Percentiles rank a stretch among this genome's conserved stretches.
These are phyloP conservation scores for Simplicillium aogashimaense DNA, from an alignment of 2,329 filamentous ascomycete genomes.

Conservation along the genomic window DNA sequence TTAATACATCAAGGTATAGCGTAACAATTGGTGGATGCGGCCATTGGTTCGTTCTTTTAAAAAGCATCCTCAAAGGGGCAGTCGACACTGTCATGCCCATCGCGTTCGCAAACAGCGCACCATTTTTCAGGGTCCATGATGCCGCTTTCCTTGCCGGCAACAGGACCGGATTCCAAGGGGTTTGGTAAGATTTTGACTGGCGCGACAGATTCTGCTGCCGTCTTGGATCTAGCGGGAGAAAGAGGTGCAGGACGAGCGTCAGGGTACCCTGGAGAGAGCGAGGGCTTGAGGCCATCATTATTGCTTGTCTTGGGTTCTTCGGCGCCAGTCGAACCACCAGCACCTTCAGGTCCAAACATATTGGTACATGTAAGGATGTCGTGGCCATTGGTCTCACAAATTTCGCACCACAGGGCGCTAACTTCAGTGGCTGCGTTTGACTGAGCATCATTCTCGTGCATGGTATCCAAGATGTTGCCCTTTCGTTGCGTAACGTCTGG, in stretches of 20 bases:
- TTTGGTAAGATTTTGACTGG: conserved; percentile 45
- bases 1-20: no score
- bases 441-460: conserved; percentile 60
- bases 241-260: conserved; percentile 45
- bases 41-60: conserved; percentile 21
- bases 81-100: conserved; percentile 93
- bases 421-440: conserved; percentile 59
- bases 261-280: conserved; percentile 12
- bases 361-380: conserved; percentile 92
- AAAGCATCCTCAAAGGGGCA: conserved; percentile 85
- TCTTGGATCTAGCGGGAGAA: conserved; percentile 39
- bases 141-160: conserved; percentile 70
- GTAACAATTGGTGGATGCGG: no score
- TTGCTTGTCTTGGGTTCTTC: conserved; percentile 22
- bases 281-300: conserved; percentile 26
- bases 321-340: conserved; percentile 20
- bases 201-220: conserved; percentile 21
- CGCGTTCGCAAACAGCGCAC: conserved; percentile 93
- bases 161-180: conserved; percentile 54
- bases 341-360: conserved; percentile 56
- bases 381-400: conserved; percentile 85
- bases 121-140: conserved; percentile 79
- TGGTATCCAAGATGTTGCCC: conserved; percentile 50
- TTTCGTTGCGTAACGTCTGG: conserved; percentile 40
- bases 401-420: conserved; percentile 81